phyloP scores from a whole-genome alignment of 2,329 filamentous ascomycete genomes.

The Verticillium klebahnii region DNA sequence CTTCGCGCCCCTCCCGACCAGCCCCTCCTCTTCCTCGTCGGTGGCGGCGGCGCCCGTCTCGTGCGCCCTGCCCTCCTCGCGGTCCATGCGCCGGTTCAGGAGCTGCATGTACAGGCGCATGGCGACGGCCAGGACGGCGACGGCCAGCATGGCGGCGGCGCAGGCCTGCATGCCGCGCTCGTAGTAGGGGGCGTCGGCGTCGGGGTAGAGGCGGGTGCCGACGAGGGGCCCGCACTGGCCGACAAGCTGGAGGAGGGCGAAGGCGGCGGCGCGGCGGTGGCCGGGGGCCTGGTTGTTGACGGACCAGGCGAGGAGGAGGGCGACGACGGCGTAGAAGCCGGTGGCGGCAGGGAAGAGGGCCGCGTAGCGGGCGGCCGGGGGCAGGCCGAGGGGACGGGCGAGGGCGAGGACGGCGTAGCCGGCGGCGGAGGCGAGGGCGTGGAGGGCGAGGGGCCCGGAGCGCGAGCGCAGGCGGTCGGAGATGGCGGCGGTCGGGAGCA shows the following conservation, averaged over 20 bases:
- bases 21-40: background rate
- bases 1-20: background rate
- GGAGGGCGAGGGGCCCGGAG: constrained; percentile 61
- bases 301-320: constrained; percentile 81
- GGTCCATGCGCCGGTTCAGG: constrained; percentile 44
- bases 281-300: constrained; percentile 77
- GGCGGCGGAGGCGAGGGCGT: constrained; percentile 60
- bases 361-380: constrained; percentile 57
- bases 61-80: constrained; percentile 17
- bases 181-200: constrained; percentile 56
- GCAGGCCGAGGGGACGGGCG: constrained; percentile 39
- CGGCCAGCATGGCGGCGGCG: constrained; percentile 56
- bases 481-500: constrained; percentile 66
- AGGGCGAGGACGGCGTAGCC: constrained; percentile 61
- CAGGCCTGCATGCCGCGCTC: constrained; percentile 58
- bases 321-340: constrained; percentile 82
- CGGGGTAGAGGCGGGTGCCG: constrained; percentile 63
- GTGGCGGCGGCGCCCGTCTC: background rate
- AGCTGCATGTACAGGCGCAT: constrained; percentile 49
- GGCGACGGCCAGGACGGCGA: constrained; percentile 49
- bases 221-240: constrained; percentile 75
- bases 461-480: constrained; percentile 65
- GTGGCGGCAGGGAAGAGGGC: constrained; percentile 73
- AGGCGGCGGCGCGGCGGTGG: constrained; percentile 66
- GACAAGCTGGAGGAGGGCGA: constrained; percentile 75